Base-by-base conservation (phyloP, 768 basidiomycete genomes). In the Rhodosporidiobolus sp. region DNA sequence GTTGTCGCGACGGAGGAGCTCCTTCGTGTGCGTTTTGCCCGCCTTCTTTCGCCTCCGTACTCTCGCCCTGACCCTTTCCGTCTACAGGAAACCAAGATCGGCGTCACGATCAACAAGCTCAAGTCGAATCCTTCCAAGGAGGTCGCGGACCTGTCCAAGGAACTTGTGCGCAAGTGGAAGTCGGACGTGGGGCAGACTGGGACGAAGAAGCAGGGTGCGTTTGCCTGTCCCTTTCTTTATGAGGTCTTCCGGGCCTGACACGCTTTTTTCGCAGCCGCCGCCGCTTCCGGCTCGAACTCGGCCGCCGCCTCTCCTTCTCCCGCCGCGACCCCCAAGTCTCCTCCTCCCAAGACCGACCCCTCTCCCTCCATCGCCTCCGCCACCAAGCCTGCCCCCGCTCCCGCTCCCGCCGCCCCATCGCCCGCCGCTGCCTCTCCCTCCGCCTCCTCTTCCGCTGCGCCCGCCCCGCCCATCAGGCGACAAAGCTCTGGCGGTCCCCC, bases 121-220 rank as follows among this genome's bases (percentile, higher is more conserved):
- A 87, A 93, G 58, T 84, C 85, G 43, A 89, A 93, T 81, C 83
- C 85, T 1, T 83, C 86, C 20, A 90, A 89, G 78, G 85, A 88
- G 19, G 88, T 96, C 16, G 80, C 91, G 14, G 90, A 91, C 75
- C 83, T 90, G 11, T 91, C 94, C 26, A 95, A 94, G 81, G 92
- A 92, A 75, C 84, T 94, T 56, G 94, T 96, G 60, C 91, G 88
- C 82, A 90, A 77, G 68, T 96, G 93, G 93, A 94, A 94, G 82
- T 85, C 83, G 43, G 89, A 89, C 71, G 94, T 95, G 46, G 92
- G 93, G 70, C 52, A 88, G 87, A 63, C 62, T n/a, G 49, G 63
- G 6, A 48, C 70, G 46, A 77, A 71, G 63, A 70, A 57, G 63
- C 61, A 68, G 70, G 61, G 61, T 74, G 52, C 53, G 43, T 50